Evolutionary conservation across 2,329 filamentous ascomycete genomes (phyloP), one percentile per base, ranked within the genome.

Genomic region (Venturia asperata): DNA sequence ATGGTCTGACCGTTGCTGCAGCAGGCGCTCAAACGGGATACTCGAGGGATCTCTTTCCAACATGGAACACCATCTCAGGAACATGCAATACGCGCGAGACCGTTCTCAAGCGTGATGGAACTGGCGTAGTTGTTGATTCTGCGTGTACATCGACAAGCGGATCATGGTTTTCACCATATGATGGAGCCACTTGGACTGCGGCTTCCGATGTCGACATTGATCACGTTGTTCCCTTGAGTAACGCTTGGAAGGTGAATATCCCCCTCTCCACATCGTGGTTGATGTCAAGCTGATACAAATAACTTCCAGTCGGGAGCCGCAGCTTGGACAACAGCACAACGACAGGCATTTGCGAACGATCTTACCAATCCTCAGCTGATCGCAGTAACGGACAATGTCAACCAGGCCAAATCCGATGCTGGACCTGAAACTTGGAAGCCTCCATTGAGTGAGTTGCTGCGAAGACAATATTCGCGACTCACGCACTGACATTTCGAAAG

Each of bases 361-460:
- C 74, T 93, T 66, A 82, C 78, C 1, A 83, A 87, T 64, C 91
- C 91, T 0, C 90, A 94, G 77, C 82, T 94, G 39, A 83, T 90
- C 77, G 88, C 90, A 42, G 89, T 94, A 10, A 93, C 90, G 4
- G 88, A 90, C 73, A 85, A 83, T 64, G 85, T 91, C 69, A 95
- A 95, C 77, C 80, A 86, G 70, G 69, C 78, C 42, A 94, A 93
- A 80, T 78, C 89, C n/a, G 89, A 92, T 74, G 77, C 81, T 69
- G 85, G 86, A 64, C 89, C 90, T 0, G 90, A 92, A 71, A 74
- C 77, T 13, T 95, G 90, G 90, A 88, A 91, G 78, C 91, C 89
- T 15, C 82, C 87, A 0, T 77, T 90, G 67, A 70, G 79, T 74
- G 82, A 77, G 77, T 68, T 34, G 47, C 34, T 24, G 30, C 21